Conservation (phyloP, 345 rosid species). For the Linum tenue region DNA sequence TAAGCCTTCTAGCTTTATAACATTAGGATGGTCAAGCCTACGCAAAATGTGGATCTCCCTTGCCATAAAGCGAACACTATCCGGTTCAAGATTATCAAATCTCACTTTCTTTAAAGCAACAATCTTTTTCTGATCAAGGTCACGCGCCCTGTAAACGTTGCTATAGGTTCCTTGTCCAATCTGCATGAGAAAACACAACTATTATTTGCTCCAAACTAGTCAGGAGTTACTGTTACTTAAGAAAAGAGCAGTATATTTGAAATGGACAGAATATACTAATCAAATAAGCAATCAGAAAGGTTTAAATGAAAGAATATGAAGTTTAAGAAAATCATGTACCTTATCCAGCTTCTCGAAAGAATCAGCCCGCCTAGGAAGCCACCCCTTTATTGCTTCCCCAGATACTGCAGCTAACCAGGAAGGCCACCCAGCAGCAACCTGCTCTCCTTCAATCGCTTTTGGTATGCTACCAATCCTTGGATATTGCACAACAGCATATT, state of each 20-base stretch:
- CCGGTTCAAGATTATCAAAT: constrained; percentile 91
- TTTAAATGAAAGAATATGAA: not conserved
- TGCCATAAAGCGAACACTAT: constrained; percentile 96
- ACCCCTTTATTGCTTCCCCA: constrained; percentile 93
- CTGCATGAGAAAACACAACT: constrained; percentile 33
- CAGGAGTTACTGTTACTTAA: not conserved
- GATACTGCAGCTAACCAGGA: constrained; percentile 94
- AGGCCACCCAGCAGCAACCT: constrained; percentile 99
- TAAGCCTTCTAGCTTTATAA: constrained; percentile 89
- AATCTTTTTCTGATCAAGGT: constrained; percentile 80
- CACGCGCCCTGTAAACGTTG: constrained; percentile 93
- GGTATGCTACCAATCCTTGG: constrained; percentile 59
- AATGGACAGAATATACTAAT: not conserved
- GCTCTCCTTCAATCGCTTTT: constrained; percentile 79
- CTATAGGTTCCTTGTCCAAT: constrained; percentile 99
- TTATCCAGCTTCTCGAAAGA: constrained; percentile 94
- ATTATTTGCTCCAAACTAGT: constrained; percentile 6
- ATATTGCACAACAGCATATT: constrained; percentile 35
- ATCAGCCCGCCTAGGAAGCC: constrained; percentile 95
- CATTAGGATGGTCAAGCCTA: constrained; percentile 88
- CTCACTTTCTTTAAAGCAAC: constrained; percentile 97
- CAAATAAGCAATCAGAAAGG: not conserved
- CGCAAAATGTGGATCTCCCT: constrained; percentile 92
- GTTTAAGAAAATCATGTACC: constrained; percentile 34
- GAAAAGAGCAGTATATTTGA: not conserved